phyloP scores from a whole-genome alignment of 495 filamentous ascomycete genomes.

The Penicillium manginii region DNA sequence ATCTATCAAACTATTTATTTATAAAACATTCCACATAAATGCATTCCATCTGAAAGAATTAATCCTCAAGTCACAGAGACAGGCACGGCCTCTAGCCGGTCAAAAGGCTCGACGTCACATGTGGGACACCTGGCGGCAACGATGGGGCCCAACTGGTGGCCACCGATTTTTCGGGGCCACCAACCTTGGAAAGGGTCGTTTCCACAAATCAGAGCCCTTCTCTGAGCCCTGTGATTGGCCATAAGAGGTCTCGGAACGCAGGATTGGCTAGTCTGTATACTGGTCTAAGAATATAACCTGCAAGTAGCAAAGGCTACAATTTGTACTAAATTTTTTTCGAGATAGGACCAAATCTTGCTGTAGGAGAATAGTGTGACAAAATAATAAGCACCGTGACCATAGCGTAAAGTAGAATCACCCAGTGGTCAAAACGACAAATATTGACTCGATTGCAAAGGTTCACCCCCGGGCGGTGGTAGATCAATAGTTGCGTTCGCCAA shows the following conservation, averaged over 20 bases:
- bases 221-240: neutral
- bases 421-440: too few species aligned
- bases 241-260: constrained; percentile 4
- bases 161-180: constrained; percentile 7
- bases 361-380: too few species aligned
- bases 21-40: too few species aligned
- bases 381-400: too few species aligned
- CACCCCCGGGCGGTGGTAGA: neutral
- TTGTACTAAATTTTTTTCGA: too few species aligned
- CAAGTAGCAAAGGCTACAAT: too few species aligned
- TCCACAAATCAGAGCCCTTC: constrained; percentile 14
- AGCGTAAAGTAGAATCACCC: too few species aligned
- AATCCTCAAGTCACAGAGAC: too few species aligned
- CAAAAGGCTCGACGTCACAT: constrained; percentile 11
- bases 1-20: too few species aligned
- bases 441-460: neutral
- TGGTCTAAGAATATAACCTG: too few species aligned
- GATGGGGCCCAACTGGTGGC: constrained; percentile 8
- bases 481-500: neutral
- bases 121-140: constrained; percentile 18
- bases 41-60: too few species aligned
- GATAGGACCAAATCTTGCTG: too few species aligned
- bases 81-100: neutral
- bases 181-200: neutral
- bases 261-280: neutral